These are phyloP conservation scores for Chlamydomonas schloesseri DNA, from an alignment of 139 green algal genomes.

Conservation along the genomic window DNA sequence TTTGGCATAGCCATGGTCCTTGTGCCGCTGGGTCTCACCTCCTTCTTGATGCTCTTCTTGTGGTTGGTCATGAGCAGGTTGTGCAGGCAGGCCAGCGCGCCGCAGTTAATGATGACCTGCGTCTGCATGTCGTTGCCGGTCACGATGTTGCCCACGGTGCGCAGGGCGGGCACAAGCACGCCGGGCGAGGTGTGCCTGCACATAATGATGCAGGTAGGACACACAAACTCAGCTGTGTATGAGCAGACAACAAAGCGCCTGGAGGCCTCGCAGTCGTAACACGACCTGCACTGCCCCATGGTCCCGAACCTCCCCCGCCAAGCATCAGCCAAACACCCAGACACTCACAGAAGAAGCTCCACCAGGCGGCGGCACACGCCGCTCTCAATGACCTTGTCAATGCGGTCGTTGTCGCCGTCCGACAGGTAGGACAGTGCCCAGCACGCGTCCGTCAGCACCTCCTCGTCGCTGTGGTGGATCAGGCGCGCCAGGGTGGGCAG, in stretches of 20 bases:
- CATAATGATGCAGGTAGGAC: no score
- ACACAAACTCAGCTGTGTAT: no score
- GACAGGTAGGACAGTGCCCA: slow-evolving; percentile 99
- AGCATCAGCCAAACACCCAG: no score
- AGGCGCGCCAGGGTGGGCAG: slow-evolving; percentile 93
- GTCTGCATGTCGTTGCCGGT: slow-evolving; percentile 98
- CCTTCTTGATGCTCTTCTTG: slow-evolving; percentile 99
- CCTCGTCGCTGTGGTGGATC: slow-evolving; percentile 94
- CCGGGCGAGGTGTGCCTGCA: slow-evolving; percentile 68
- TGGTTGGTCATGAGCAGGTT: slow-evolving; percentile 91
- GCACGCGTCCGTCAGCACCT: slow-evolving; percentile 99
- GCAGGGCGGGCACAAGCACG: slow-evolving; percentile 97
- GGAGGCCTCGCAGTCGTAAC: no score
- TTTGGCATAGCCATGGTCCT: no score
- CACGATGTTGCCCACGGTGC: slow-evolving; percentile 99
- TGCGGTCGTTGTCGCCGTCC: slow-evolving; percentile 99
- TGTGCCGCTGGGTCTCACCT: no score
- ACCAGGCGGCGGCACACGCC: slow-evolving; percentile 92
- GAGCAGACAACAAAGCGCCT: no score
- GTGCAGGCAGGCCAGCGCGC: slow-evolving; percentile 94
- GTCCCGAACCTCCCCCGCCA: no score
- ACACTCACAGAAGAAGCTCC: slow-evolving; percentile 82
- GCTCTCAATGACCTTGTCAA: slow-evolving; percentile 97
- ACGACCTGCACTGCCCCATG: no score
- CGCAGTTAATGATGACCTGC: slow-evolving; percentile 98